These are phyloP conservation scores for Punica granatum DNA, from an alignment of 345 rosid species.

Conservation along the genomic window DNA sequence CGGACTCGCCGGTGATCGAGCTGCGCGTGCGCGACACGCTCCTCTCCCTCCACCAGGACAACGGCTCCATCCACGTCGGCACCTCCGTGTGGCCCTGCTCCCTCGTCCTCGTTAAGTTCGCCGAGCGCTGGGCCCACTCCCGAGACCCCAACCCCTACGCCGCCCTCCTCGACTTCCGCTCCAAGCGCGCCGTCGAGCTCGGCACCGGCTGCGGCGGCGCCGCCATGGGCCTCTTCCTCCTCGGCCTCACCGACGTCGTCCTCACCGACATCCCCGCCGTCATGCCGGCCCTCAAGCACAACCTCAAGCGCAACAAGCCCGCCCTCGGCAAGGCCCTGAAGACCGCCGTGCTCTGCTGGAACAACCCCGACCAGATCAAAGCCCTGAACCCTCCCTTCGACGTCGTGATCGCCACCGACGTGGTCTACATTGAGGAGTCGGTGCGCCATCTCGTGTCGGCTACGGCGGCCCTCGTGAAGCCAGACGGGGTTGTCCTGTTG, in stretches of 20 bases:
- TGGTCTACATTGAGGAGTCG: slow-evolving; percentile 75
- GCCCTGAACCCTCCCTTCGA: slow-evolving; percentile 73
- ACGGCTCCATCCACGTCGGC: slow-evolving; percentile 81
- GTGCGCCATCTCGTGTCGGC: slow-evolving; percentile 54
- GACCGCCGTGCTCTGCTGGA: slow-evolving; percentile 60
- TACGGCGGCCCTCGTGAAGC: slow-evolving; percentile 59
- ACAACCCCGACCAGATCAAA: slow-evolving; percentile 48
- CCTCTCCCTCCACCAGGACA: slow-evolving; percentile 79
- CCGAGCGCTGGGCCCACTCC: slow-evolving; percentile 66
- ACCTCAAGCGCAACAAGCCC: slow-evolving; percentile 81
- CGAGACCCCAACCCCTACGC: slow-evolving; percentile 44
- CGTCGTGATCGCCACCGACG: slow-evolving; percentile 76
- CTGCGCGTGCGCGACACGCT: slow-evolving; percentile 45
- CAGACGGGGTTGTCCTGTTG: slow-evolving; percentile 61
- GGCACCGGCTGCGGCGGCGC: slow-evolving; percentile 91
- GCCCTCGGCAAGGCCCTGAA: slow-evolving; percentile 52
- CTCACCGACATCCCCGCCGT: slow-evolving; percentile 86
- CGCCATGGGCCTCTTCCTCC: slow-evolving; percentile 74
- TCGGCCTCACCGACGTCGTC: slow-evolving; percentile 65
- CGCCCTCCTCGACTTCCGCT: slow-evolving; percentile 50
- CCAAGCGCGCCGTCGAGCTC: slow-evolving; percentile 62
- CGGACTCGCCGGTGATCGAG: slow-evolving; percentile 81
- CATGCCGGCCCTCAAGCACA: slow-evolving; percentile 88
- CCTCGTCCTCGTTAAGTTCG: slow-evolving; percentile 80
- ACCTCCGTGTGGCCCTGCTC: slow-evolving; percentile 97